Percentiles rank a stretch among this genome's conserved stretches.
These are phyloP conservation scores for Diaporthe destruens DNA, from an alignment of 2,329 filamentous ascomycete genomes.

Conservation along the genomic window DNA sequence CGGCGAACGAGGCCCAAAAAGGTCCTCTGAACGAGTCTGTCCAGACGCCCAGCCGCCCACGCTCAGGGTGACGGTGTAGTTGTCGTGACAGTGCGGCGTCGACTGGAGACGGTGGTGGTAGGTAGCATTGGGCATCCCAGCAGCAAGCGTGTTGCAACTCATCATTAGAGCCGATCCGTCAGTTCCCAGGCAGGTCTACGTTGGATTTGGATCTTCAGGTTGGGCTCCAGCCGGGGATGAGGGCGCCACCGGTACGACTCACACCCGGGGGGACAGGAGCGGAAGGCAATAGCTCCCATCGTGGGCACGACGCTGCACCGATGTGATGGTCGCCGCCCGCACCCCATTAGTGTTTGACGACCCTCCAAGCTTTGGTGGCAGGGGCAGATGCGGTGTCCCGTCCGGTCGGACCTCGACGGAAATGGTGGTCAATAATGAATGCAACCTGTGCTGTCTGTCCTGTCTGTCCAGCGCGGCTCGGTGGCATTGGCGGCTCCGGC, in stretches of 20 bases:
- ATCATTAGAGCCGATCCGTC: conserved; percentile 16
- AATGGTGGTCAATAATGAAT: conserved; percentile 16
- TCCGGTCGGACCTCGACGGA: conserved; percentile 5
- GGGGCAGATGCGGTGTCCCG: conserved; percentile 30
- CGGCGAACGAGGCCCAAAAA: conserved; percentile 32
- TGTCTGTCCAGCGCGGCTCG: conserved; percentile 11
- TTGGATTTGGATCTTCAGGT: conserved; percentile 24
- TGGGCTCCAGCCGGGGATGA: neutral
- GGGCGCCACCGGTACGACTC: conserved; percentile 26
- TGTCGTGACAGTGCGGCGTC: neutral
- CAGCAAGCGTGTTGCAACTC: conserved; percentile 31
- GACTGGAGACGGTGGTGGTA: neutral
- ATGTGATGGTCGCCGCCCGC: conserved; percentile 33
- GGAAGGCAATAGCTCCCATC: conserved; percentile 26
- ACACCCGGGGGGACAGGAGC: conserved; percentile 28
- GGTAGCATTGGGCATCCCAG: neutral
- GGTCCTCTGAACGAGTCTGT: conserved; percentile 27
- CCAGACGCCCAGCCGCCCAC: conserved; percentile 5
- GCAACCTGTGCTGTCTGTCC: neutral
- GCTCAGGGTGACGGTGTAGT: neutral
- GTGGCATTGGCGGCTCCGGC: conserved; percentile 12
- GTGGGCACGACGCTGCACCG: conserved; percentile 26
- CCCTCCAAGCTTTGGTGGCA: neutral
- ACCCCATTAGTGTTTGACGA: neutral
- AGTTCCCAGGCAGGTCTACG: conserved; percentile 11